Evolutionary conservation across 257 asterid genomes (phyloP).

Genomic region (Striga asiatica): DNA sequence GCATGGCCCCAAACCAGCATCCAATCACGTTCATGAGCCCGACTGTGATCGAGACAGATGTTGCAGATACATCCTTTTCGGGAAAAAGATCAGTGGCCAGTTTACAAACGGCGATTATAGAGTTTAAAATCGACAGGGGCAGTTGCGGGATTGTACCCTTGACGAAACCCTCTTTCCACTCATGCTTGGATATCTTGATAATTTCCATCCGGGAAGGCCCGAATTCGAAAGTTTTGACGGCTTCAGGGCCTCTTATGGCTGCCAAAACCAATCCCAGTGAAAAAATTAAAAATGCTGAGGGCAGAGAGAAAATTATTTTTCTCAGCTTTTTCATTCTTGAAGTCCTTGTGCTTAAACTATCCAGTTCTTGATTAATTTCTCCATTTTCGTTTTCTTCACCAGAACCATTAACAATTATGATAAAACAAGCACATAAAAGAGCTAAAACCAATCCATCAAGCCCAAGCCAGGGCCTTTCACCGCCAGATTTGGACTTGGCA

Average conservation of each 20-base stretch:
- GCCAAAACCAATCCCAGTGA: conserved; percentile 49
- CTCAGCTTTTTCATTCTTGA: conserved; percentile 12
- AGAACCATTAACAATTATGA: conserved; percentile 41
- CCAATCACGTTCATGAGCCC: conserved; percentile 72
- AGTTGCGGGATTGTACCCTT: conserved; percentile 73
- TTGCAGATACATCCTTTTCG: conserved; percentile 40
- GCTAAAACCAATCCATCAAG: conserved; percentile 64
- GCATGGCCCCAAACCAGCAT: conserved; percentile 87
- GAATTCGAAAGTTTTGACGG: conserved; percentile 33
- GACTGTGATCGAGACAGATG: conserved; percentile 57
- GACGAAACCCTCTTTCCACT: conserved; percentile 72
- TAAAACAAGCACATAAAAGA: conserved; percentile 45
- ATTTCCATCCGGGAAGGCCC: conserved; percentile 52
- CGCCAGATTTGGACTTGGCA: conserved; percentile 39
- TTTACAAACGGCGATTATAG: conserved; percentile 77
- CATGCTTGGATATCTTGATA: conserved; percentile 38
- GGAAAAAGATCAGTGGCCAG: conserved; percentile 69
- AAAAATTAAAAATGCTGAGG: conserved; percentile 57
- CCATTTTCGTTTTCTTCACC: conserved; percentile 30
- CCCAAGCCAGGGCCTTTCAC: conserved; percentile 60
- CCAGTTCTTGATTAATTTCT: conserved; percentile 1
- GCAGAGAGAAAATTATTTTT: conserved; percentile 32
- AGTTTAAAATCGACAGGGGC: conserved; percentile 57
- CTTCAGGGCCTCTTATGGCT: conserved; percentile 50
- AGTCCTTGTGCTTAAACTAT: neutral